Conservation (phyloP, 257 asterid genomes). For the Nyctanthes arbortristis region DNA sequence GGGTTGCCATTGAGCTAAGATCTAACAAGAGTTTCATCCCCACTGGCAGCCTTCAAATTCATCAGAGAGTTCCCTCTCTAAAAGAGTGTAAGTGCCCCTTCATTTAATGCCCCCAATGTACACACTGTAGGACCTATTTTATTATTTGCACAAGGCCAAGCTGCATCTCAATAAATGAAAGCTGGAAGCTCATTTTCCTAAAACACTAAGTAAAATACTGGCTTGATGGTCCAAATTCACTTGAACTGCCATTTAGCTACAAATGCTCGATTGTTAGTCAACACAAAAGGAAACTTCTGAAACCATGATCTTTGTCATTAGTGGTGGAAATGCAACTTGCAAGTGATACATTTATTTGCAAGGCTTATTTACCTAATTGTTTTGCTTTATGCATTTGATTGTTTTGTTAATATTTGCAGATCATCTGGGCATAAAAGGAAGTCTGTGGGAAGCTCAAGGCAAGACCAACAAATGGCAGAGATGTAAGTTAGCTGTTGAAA, state of each 20-base stretch:
- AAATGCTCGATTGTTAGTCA: background rate
- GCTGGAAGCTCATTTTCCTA: background rate
- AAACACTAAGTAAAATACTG: background rate
- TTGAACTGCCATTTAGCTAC: background rate
- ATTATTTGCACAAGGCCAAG: background rate
- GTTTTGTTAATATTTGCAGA: conserved; percentile 60
- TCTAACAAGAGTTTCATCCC: conserved; percentile 27
- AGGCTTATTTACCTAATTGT: background rate
- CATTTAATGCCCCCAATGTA: conserved; percentile 13
- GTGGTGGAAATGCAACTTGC: background rate
- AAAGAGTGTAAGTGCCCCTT: conserved; percentile 61
- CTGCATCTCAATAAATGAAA: background rate
- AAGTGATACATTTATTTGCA: background rate
- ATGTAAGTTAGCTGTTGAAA: conserved; percentile 50
- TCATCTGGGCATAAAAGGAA: conserved; percentile 55
- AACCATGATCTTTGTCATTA: background rate
- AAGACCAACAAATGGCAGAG: conserved; percentile 39
- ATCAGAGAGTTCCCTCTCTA: conserved; percentile 44
- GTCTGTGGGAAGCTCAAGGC: conserved; percentile 42
- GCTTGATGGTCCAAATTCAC: background rate
- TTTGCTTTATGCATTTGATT: background rate
- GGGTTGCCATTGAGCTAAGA: conserved; percentile 5
- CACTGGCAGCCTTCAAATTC: conserved; percentile 64
- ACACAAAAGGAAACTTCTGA: background rate
- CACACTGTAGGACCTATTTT: background rate